Evolutionary conservation across 352 stramenopile genomes (phyloP), one percentile per base, ranked within the genome.

Genomic region (Globisporangium viniferum): DNA sequence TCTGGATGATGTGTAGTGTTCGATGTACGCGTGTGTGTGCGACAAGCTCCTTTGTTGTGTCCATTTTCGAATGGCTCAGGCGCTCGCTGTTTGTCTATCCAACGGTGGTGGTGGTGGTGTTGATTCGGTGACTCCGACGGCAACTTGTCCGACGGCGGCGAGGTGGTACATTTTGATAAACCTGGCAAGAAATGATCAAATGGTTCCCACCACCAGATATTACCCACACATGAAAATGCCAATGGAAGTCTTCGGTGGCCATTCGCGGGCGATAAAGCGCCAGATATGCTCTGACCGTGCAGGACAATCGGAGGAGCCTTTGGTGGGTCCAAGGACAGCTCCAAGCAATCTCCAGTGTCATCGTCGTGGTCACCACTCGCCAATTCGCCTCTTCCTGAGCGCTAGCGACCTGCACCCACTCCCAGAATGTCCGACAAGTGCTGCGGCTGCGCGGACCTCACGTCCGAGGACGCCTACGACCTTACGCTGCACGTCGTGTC

Each of bases 401-500:
- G 20, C 12, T 46, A 20, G 39, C 39, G 39, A 46, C 39, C 39
- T 15, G 35, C 5, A 6, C 27, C 41, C 22, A 63, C 39, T 5
- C 22, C 48, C 60, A 72, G 27, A 12, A 86, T 82, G 70, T 70
- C 75, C 4, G 73, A 77, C 59, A 69, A 49, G 2, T 83, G 76
- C 49, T 88, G 80, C 66, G 78, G 80, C 9, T 88, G 76, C 66
- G 66, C 70, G 29, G 62, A 71, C 22, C 65, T 80, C 22, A 60
- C 72, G 33, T 69, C 33, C 14, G 67, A 79, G 10, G 68, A 75
- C 41, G 72, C 86, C 22, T 88, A 91, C 64, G 66, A 82, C 74
- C 79, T 81, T 62, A 66, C 65, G 0, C 61, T 90, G 1, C 83
- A 91, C 67, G 66, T 89, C 36, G 78, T 49, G 6, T 31, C 81